These are phyloP conservation scores for Euphorbia corollata DNA, from an alignment of 441 rosid genomes.

Conservation along the genomic window DNA sequence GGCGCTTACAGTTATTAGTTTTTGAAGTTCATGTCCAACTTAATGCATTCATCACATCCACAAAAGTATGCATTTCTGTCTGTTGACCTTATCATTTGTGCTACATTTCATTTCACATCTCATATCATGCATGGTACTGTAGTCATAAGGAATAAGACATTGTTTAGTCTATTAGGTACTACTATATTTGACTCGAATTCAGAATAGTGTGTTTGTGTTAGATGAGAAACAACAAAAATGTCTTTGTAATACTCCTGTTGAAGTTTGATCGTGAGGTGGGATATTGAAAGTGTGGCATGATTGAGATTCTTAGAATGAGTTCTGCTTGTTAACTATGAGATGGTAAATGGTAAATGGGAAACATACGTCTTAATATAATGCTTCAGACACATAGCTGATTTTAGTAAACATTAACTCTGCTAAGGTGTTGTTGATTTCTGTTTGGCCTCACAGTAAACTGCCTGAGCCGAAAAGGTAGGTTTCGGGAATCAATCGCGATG, in stretches of 20 bases:
- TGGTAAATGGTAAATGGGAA: background rate
- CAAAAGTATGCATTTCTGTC: background rate
- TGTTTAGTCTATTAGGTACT: background rate
- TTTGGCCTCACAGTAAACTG: slow-evolving; percentile 37
- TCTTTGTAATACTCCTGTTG: slow-evolving; percentile 10
- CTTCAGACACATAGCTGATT: slow-evolving; percentile 21
- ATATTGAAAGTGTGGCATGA: slow-evolving; percentile 15
- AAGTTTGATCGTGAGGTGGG: slow-evolving; percentile 27
- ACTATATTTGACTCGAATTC: background rate
- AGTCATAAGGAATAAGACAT: background rate
- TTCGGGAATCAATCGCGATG: slow-evolving; percentile 17
- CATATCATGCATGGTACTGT: background rate
- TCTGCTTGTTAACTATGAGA: slow-evolving; percentile 1
- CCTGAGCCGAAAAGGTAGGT: slow-evolving; percentile 15
- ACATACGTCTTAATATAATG: background rate
- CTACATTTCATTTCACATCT: background rate
- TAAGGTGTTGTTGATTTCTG: slow-evolving; percentile 41
- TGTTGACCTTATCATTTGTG: background rate
- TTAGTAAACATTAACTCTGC: slow-evolving; percentile 29
- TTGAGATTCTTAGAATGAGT: background rate
- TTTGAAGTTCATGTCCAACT: slow-evolving; percentile 6
- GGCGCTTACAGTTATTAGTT: background rate
- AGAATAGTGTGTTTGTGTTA: background rate
- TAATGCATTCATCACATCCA: background rate
- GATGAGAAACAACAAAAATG: background rate